phyloP scores from a whole-genome alignment of 257 asterid genomes.

The Ligustrum vulgare region DNA sequence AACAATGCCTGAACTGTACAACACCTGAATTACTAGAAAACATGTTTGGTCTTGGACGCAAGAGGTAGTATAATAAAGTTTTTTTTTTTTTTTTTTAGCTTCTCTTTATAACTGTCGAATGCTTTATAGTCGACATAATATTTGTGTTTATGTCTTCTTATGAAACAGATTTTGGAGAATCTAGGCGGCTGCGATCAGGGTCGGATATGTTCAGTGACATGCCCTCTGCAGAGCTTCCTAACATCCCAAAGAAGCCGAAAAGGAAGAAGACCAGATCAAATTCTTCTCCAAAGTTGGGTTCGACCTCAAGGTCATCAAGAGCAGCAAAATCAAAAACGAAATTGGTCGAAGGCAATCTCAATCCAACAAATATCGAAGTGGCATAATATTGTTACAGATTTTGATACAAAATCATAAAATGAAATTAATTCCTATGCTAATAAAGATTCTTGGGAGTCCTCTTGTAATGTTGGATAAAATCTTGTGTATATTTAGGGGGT shows the following conservation, averaged over 20 bases:
- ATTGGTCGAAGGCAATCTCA: background rate
- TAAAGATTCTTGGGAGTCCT: background rate
- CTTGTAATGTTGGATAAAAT: background rate
- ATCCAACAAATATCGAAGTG: background rate
- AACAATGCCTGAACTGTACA: background rate
- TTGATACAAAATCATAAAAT: background rate
- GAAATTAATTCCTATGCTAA: background rate
- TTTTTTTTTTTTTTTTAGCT: too few relatives aligned
- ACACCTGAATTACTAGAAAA: conserved; percentile 13
- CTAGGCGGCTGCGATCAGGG: background rate
- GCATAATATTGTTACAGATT: background rate
- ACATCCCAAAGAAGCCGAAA: background rate
- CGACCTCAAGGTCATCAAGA: background rate
- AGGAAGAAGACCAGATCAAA: background rate
- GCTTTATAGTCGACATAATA: background rate
- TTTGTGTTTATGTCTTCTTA: background rate
- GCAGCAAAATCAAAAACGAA: background rate
- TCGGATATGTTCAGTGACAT: background rate
- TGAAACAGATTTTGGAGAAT: background rate
- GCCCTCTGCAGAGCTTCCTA: background rate
- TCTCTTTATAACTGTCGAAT: background rate
- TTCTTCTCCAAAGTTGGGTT: background rate
- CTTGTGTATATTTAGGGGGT: background rate
- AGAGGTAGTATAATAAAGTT: background rate
- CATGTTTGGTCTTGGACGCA: background rate